Evolutionary conservation across 148 eudicot species (phyloP).

Genomic region (Heliosperma pusillum): DNA sequence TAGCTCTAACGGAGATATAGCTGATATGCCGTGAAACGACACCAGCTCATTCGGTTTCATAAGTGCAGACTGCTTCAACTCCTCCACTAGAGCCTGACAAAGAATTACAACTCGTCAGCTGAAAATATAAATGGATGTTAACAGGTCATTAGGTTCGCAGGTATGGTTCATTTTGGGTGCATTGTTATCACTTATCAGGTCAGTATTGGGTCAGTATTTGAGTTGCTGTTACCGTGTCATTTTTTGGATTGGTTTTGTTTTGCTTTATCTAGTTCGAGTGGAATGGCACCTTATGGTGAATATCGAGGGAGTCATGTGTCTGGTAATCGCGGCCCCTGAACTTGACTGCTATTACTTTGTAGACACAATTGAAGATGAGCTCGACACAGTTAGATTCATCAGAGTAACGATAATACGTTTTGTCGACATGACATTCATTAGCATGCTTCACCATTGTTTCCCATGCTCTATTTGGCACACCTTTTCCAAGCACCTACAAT

Average conservation of each 20-base stretch:
- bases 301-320: constrained; percentile 21
- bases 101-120: constrained; percentile 16
- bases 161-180: no score
- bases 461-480: constrained; percentile 62
- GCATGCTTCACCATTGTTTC: constrained; percentile 66
- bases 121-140: not conserved
- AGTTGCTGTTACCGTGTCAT: no score
- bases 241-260: no score
- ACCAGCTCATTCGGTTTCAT: constrained; percentile 33
- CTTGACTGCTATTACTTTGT: constrained; percentile 30
- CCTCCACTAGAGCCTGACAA: constrained; percentile 53
- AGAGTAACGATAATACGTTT: constrained; percentile 37
- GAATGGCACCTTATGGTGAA: constrained; percentile 23
- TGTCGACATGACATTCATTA: constrained; percentile 47
- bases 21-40: constrained; percentile 22
- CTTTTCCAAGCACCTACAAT: constrained; percentile 49
- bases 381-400: constrained; percentile 15
- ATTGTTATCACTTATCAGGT: no score
- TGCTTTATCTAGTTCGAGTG: not conserved
- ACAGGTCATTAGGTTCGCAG: not conserved
- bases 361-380: constrained; percentile 31
- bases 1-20: constrained; percentile 12
- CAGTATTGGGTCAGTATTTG: no score
- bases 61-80: constrained; percentile 47
- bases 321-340: constrained; percentile 22